Base-by-base conservation (phyloP, 192 early-diverging fungal genomes). In the Dimargaris xerosporica region DNA sequence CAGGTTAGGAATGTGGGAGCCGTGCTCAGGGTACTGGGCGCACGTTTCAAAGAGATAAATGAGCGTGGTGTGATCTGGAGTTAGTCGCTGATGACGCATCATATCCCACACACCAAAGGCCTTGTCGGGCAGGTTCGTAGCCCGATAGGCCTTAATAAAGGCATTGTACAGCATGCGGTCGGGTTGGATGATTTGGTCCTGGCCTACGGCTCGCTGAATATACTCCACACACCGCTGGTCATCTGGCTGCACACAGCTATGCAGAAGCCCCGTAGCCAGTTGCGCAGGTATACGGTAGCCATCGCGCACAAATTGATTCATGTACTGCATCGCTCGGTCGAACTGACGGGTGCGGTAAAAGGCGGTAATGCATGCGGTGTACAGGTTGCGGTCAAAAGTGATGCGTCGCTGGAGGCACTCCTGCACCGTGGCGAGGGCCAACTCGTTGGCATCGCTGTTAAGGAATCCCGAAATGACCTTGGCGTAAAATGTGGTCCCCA, bases 31-130 rank as follows among this genome's bases (percentile, higher is more conserved):
- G 41, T 42, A 41, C 34, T 59, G 11, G 56, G 39, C 56, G 31
- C 56, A 59, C 16, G 56, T 59, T 29, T 59, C 56, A 41, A 59
- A 59, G 16, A 59, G 26, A 23, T 39, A 59, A 29, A 59, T 41
- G 29, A 59, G 56, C 31, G 56, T 59, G 4, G 56, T 39, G 56
- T 59, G 29, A 29, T 59, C 29, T 2, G 56, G 56, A 10, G 19
- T 30, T 16, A 34, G 30, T 19, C 41, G 1, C 19, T 59, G 39
- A 3, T n/a, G 0, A 6, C 29, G 29, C 31, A 59, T 59, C 1
- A 15, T 30, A 34, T 59, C 56, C 56, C 56, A 59, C 31, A 59
- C 23, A 3, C 10, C 31, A 10, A 59, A 39, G 56, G 56, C 56
- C 17, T 2, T 7, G 29, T 59, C 16, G 41, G 56, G 56, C 23